These are phyloP conservation scores for Vitis amurensis DNA, from an alignment of 164 flowering plant genomes.

Conservation along the genomic window DNA sequence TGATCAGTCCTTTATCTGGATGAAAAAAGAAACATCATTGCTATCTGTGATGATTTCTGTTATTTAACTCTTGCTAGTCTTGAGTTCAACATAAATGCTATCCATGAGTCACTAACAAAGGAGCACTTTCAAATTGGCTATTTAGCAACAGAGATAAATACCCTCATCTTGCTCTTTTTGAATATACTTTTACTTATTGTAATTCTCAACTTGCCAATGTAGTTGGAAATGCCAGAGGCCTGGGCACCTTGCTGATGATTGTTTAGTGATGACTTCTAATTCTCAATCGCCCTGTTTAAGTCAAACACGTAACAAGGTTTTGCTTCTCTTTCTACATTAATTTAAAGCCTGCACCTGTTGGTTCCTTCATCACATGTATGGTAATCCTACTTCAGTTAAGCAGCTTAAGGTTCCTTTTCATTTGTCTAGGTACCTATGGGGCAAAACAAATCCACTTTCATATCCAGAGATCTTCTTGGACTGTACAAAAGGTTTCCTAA, in stretches of 20 bases:
- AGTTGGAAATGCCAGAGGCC: constrained; percentile 88
- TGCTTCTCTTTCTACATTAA: neutral
- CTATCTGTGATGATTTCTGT: neutral
- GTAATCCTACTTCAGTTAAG: neutral
- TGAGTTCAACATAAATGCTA: too few relatives aligned
- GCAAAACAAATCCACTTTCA: constrained; percentile 26
- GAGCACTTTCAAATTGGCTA: too few relatives aligned
- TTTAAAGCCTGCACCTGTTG: neutral
- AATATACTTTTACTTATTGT: neutral
- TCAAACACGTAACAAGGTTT: constrained; percentile 29
- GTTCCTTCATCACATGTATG: neutral
- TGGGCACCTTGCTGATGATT: constrained; percentile 92
- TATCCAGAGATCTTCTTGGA: constrained; percentile 60
- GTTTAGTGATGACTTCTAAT: constrained; percentile 42
- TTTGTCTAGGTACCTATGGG: constrained; percentile 34
- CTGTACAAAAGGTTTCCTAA: constrained; percentile 63
- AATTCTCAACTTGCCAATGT: constrained; percentile 13
- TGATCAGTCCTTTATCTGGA: neutral
- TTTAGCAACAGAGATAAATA: too few relatives aligned
- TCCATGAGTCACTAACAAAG: too few relatives aligned
- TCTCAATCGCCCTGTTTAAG: constrained; percentile 13
- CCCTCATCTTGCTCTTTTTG: too few relatives aligned
- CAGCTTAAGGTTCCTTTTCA: constrained; percentile 3
- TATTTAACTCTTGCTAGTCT: neutral
- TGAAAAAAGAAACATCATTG: neutral